Evolutionary conservation across 1,139 yeast genomes (phyloP).

Genomic region (Barnettozyma hawaiiensis): DNA sequence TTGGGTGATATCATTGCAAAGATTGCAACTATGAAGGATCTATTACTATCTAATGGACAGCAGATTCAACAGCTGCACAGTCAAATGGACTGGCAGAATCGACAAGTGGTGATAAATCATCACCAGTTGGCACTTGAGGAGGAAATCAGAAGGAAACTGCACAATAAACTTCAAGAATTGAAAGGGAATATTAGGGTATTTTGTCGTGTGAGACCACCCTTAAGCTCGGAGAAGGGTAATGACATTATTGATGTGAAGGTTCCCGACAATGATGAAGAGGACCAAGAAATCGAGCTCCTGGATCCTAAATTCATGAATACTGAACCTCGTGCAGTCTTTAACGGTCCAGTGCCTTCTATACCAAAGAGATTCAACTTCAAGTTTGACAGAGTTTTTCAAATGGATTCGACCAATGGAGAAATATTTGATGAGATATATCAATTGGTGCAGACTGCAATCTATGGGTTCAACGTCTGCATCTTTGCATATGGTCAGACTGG

Average conservation of each 20-base stretch:
- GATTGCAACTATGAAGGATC: slow-evolving; percentile 1
- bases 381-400: slow-evolving; percentile 76
- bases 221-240: slow-evolving; percentile 24
- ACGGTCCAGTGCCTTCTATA: slow-evolving; percentile 1
- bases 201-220: slow-evolving; percentile 73
- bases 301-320: slow-evolving; percentile 21
- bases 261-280: slow-evolving; percentile 51
- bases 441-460: slow-evolving; percentile 80
- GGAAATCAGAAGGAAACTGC: slow-evolving; percentile 55
- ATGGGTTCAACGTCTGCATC: slow-evolving; percentile 88
- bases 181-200: slow-evolving; percentile 92
- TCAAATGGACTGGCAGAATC: slow-evolving; percentile 27
- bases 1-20: not conserved
- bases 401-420: slow-evolving; percentile 46
- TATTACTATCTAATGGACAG: slow-evolving; percentile 11
- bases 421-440: slow-evolving; percentile 85
- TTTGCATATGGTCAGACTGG: slow-evolving; percentile 99
- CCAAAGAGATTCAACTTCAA: slow-evolving; percentile 38
- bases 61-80: slow-evolving; percentile 24
- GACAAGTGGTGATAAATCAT: slow-evolving; percentile 27
- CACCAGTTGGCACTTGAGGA: slow-evolving; percentile 42
- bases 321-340: not conserved
- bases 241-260: slow-evolving; percentile 37
- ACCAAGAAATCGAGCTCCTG: slow-evolving; percentile 39
- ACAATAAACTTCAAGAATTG: slow-evolving; percentile 72